Evolutionary conservation across 2,329 filamentous ascomycete genomes (phyloP).

Genomic region (Penicillium sp.): DNA sequence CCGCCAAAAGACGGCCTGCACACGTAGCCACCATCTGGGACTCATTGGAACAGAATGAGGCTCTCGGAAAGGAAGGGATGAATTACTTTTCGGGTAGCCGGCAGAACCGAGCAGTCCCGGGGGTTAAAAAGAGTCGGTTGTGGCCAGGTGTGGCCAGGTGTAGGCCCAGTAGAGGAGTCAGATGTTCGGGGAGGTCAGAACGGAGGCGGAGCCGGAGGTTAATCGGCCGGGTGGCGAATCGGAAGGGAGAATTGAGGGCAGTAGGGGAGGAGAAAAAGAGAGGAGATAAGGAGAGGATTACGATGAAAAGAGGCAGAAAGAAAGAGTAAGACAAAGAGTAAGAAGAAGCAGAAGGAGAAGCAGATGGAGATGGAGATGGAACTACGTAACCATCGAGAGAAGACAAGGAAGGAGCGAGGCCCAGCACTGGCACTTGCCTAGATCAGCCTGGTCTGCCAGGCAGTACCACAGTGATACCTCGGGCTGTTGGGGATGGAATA

Average conservation of each 20-base stretch:
- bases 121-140: not conserved
- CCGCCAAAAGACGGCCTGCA: constrained; percentile 70
- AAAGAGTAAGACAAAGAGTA: not conserved
- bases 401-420: too few relatives aligned
- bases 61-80: not conserved
- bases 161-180: not conserved
- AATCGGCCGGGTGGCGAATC: not conserved
- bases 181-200: not conserved
- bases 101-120: constrained; percentile 13
- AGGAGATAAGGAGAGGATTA: not conserved
- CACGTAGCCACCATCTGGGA: constrained; percentile 62
- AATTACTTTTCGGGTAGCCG: constrained; percentile 1
- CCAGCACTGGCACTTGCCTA: too few relatives aligned
- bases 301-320: not conserved
- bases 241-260: not conserved
- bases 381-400: not conserved
- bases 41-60: constrained; percentile 25
- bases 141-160: not conserved
- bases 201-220: not conserved
- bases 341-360: not conserved
- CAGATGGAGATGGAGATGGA: not conserved
- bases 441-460: too few relatives aligned
- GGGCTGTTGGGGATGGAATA: too few relatives aligned
- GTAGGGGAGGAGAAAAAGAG: not conserved
- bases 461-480: too few relatives aligned